Base-by-base conservation (phyloP, 1,139 yeast species). In the Wickerhamomyces sp. region DNA sequence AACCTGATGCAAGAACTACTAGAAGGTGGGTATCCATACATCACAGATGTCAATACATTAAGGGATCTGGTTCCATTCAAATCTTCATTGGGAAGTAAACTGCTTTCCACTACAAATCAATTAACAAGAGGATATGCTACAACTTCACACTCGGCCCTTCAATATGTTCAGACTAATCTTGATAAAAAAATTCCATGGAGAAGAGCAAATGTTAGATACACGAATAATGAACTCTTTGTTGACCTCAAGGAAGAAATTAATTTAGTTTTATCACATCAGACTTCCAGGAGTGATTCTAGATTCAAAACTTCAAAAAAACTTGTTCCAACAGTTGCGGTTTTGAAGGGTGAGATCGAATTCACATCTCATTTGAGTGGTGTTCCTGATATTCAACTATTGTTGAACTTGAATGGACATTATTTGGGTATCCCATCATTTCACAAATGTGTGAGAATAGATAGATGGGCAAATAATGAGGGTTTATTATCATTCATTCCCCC, bases 401-500 rank as follows among this genome's bases (percentile, higher is more conserved):
- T 86, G 43, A 69, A 71, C 39, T 57, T 67, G n/a, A 69, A 66
- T 27, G 76, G 75, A 2, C 68, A 71, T 45, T 64, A 71, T 34
- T 49, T 78, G 34, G 73, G 73, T 6, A 54, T 68, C 8, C 86
- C 91, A 0, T 65, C 74, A 1, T 62, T 68, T 41, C 73, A 70
- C 48, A 61, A 65, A 34, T 64, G 69, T 46, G 59, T 75, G 7
- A 70, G 78, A 45, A 53, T 71, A 6, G 72, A 67, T 29, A 61
- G 63, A 31, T 80, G 84, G 82, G 44, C 54, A 10, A 52, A 57
- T 10, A 59, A 58, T 7, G 65, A 67, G 1, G 78, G 78, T 0
- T 56, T 68, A 0, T 60, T 90, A 37, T 71, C 80, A 14, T 88
- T 91, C 58, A 75, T 86, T 23, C 99, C 99, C 4, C 96, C 98